phyloP scores from a whole-genome alignment of 2,329 filamentous ascomycete species.

The Phaeosphaeria sp. region DNA sequence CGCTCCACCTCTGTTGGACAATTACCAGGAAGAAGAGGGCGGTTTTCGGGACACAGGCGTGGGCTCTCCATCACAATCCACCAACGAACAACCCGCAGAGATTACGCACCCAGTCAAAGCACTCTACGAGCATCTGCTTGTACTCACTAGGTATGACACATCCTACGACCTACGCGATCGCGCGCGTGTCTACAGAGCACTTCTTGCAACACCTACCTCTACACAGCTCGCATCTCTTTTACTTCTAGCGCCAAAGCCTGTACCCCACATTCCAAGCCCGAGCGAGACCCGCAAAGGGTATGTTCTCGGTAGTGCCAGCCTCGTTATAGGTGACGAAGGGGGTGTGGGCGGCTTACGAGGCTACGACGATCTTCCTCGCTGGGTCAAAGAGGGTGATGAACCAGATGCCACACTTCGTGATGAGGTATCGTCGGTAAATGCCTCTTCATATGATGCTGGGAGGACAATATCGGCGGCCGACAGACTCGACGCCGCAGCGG shows the following conservation, averaged over 20 bases:
- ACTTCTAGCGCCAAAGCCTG: constrained; percentile 91
- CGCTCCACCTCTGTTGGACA: constrained; percentile 30
- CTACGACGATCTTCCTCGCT: constrained; percentile 83
- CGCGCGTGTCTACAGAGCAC: constrained; percentile 82
- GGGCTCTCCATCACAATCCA: constrained; percentile 16
- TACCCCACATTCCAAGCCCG: constrained; percentile 87
- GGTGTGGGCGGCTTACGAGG: constrained; percentile 73
- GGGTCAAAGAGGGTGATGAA: constrained; percentile 81
- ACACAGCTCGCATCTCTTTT: constrained; percentile 88
- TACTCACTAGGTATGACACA: constrained; percentile 88
- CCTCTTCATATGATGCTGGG: constrained; percentile 36
- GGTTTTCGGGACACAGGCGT: constrained; percentile 41
- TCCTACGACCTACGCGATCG: constrained; percentile 96
- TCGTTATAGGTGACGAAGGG: constrained; percentile 80
- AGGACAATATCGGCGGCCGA: constrained; percentile 65
- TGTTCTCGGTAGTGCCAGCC: constrained; percentile 80
- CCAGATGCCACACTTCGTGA: constrained; percentile 78
- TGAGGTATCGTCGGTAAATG: constrained; percentile 43
- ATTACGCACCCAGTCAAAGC: constrained; percentile 73
- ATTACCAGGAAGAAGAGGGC: constrained; percentile 44
- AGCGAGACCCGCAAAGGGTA: constrained; percentile 82
- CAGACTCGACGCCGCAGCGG: constrained; percentile 66
- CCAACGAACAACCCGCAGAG: constrained; percentile 34
- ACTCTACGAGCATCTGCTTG: constrained; percentile 83
- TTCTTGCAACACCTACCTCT: constrained; percentile 75